Conservation (phyloP, 2,329 filamentous ascomycete genomes). For the Aspergillus fijiensis region DNA sequence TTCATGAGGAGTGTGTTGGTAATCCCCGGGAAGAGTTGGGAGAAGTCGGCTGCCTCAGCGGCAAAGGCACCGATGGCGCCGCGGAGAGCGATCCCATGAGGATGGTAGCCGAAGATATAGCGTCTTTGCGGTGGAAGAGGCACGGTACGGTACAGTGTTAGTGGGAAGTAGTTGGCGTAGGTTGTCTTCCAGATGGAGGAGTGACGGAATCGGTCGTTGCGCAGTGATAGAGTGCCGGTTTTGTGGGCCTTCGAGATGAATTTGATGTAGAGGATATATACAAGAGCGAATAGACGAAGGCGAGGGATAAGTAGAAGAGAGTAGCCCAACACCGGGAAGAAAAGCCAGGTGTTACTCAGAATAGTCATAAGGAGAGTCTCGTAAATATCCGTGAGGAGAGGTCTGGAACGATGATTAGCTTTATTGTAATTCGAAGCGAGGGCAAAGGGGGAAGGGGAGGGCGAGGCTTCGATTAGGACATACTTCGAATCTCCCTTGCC, state of each 20-base stretch:
- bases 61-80: conserved; percentile 79
- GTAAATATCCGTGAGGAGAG: conserved; percentile 8
- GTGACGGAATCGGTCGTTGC: conserved; percentile 69
- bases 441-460: no score
- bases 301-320: conserved; percentile 77
- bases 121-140: conserved; percentile 72
- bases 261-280: conserved; percentile 71
- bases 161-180: conserved; percentile 82
- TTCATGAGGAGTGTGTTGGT: conserved; percentile 82
- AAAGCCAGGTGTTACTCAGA: conserved; percentile 22
- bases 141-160: conserved; percentile 72
- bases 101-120: conserved; percentile 88
- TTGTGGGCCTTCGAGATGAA: conserved; percentile 69
- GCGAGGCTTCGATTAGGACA: neutral
- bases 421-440: neutral
- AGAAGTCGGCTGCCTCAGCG: conserved; percentile 77
- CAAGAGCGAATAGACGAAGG: conserved; percentile 66
- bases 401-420: conserved; percentile 7
- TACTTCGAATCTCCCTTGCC: conserved; percentile 13
- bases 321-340: conserved; percentile 70
- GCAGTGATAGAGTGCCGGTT: conserved; percentile 66
- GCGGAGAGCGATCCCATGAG: conserved; percentile 84
- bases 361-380: conserved; percentile 17
- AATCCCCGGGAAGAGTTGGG: conserved; percentile 78
- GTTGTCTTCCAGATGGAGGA: conserved; percentile 69